Conservation (phyloP, 805 yeast genomes). For the Ogataea degrootiae region DNA sequence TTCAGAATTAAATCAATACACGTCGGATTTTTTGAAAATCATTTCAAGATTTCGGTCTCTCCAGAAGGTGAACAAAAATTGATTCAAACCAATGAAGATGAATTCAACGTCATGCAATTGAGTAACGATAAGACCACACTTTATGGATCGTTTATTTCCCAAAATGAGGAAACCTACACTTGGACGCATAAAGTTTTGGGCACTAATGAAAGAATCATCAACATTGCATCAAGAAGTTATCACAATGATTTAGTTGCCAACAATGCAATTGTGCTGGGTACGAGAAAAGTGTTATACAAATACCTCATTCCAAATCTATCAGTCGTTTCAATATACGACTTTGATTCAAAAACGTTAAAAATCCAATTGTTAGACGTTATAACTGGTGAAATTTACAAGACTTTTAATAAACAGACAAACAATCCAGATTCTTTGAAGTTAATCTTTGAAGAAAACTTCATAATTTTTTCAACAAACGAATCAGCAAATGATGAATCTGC, state of each 20-base stretch:
- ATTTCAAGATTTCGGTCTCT: constrained; percentile 6
- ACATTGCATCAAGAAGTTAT: constrained; percentile 35
- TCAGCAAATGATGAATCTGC: constrained; percentile 43
- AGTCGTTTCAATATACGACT: constrained; percentile 38
- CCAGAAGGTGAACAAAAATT: constrained; percentile 5
- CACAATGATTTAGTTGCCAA: constrained; percentile 44
- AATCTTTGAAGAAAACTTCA: constrained; percentile 79
- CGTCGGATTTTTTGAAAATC: background rate
- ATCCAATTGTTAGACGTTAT: constrained; percentile 61
- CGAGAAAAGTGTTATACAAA: constrained; percentile 75
- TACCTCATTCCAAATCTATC: constrained; percentile 71
- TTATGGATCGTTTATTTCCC: constrained; percentile 11
- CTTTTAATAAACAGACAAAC: constrained; percentile 30
- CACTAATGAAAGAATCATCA: constrained; percentile 34
- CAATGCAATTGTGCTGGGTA: constrained; percentile 63
- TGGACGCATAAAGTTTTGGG: constrained; percentile 14
- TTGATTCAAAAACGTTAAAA: constrained; percentile 30
- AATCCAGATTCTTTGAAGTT: constrained; percentile 38
- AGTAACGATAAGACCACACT: constrained; percentile 4
- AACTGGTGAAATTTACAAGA: constrained; percentile 55
- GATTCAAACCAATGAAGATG: constrained; percentile 10
- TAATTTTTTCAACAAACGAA: constrained; percentile 62
- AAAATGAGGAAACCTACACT: constrained; percentile 3
- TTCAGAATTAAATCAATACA: background rate
- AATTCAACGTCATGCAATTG: constrained; percentile 11